Conservation (phyloP, 345 rosid genomes). For the Eucalyptus pauciflora region DNA sequence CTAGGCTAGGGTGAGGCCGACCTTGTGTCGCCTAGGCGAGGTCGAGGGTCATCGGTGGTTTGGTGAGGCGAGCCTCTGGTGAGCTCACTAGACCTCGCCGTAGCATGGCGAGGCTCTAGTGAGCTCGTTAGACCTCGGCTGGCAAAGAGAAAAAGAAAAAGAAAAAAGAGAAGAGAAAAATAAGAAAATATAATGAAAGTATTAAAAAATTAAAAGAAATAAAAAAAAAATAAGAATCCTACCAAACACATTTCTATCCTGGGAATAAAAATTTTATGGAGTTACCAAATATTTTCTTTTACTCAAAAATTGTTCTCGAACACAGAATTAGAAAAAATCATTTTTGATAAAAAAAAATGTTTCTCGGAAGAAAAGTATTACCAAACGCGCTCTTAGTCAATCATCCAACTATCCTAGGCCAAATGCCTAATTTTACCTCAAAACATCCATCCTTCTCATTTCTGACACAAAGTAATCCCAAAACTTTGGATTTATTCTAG, state of each 20-base stretch:
- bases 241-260: rapidly evolving
- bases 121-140: rapidly evolving
- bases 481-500: neutral
- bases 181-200: too few species aligned
- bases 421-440: neutral
- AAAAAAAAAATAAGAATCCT: too few species aligned
- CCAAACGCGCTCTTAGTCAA: rapidly evolving
- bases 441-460: neutral
- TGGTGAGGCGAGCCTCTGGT: rapidly evolving
- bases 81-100: rapidly evolving
- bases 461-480: rapidly evolving
- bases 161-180: too few species aligned
- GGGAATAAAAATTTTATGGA: too few species aligned
- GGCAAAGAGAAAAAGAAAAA: too few species aligned
- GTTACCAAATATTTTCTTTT: rapidly evolving
- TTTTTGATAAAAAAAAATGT: too few species aligned
- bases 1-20: rapidly evolving
- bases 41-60: rapidly evolving
- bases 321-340: rapidly evolving
- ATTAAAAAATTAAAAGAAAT: too few species aligned
- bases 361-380: rapidly evolving
- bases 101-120: too few species aligned
- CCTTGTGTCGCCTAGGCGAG: rapidly evolving
- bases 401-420: neutral
- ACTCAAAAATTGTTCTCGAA: rapidly evolving